phyloP scores from a whole-genome alignment of 495 filamentous ascomycete genomes.

The Penicillium manginii region DNA sequence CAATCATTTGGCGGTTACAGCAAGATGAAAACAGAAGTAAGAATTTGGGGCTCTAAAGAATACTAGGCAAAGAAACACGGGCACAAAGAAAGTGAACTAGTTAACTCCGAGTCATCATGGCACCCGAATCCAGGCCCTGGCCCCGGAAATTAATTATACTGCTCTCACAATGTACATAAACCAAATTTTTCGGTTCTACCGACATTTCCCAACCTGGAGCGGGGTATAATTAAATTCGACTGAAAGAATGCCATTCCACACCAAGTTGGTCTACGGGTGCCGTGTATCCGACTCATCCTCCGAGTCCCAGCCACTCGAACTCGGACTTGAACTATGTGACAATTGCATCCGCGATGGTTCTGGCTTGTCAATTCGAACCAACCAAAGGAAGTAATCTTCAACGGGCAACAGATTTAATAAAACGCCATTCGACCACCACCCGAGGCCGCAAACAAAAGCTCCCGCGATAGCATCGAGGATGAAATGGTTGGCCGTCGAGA shows the following conservation, averaged over 20 bases:
- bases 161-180: too few relatives aligned
- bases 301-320: slow-evolving; percentile 16
- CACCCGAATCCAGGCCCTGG: too few relatives aligned
- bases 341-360: slow-evolving; percentile 30
- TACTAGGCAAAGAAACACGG: too few relatives aligned
- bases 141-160: too few relatives aligned
- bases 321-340: too few relatives aligned
- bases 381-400: slow-evolving; percentile 69
- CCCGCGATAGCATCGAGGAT: slow-evolving; percentile 73
- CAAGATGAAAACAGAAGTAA: too few relatives aligned
- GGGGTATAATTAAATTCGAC: not conserved
- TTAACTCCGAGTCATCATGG: too few relatives aligned
- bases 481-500: slow-evolving; percentile 76
- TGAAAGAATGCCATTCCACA: not conserved
- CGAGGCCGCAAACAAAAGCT: slow-evolving; percentile 58
- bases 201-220: not conserved
- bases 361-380: slow-evolving; percentile 65
- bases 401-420: slow-evolving; percentile 63
- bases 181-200: not conserved
- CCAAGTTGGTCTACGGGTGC: not conserved
- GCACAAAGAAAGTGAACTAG: too few relatives aligned
- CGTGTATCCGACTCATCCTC: slow-evolving; percentile 28
- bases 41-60: too few relatives aligned
- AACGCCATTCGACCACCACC: slow-evolving; percentile 60
- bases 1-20: too few relatives aligned